Evolutionary conservation across 495 filamentous ascomycete species (phyloP), one percentile per base, ranked within the genome.

Genomic region (Penicillium pancosmium): DNA sequence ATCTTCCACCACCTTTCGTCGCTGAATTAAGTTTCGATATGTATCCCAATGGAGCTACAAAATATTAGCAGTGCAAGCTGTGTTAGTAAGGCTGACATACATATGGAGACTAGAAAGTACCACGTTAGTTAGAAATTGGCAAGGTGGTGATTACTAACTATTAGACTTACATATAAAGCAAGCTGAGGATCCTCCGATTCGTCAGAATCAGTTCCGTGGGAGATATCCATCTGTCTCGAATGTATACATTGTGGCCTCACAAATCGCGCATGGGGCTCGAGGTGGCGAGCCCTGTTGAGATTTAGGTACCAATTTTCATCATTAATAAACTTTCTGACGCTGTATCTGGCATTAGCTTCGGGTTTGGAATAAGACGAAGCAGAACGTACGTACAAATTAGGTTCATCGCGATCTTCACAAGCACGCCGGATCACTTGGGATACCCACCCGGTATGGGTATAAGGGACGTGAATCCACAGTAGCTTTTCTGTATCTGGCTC

Each of bases 391-490:
- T 61, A 76, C 75, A 74, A 70, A 25, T 63, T 57, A 8, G 68
- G 52, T 2, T 66, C 68, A 60, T 65, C 74, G 60, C 68, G 56
- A 36, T 65, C 68, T n/a, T 64, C 49, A 31, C 61, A 65, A 4
- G 62, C 61, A 5, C 58, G 63, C 0, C 62, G 56, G 6, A 70
- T 67, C 13, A 71, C 56, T 19, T 59, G 64, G 23, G 82, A 84
- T 12, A 88, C 86, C 86, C 86, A 90, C 7, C 80, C 78, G 3
- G 86, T 81, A 67, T 88, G 85, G 4, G 82, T 89, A 57, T 82
- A 89, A 0, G 86, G 86, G 27, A 88, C 68, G 64, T 90, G 87
- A 38, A 88, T 82, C 87, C 86, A 90, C 54, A 83, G 77, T 36
- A 88, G 79, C 63, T 85, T 74, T 52, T 80, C 76, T 0, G 67